Conservation (phyloP, 129 eudicot species). For the Lactuca saligna region DNA sequence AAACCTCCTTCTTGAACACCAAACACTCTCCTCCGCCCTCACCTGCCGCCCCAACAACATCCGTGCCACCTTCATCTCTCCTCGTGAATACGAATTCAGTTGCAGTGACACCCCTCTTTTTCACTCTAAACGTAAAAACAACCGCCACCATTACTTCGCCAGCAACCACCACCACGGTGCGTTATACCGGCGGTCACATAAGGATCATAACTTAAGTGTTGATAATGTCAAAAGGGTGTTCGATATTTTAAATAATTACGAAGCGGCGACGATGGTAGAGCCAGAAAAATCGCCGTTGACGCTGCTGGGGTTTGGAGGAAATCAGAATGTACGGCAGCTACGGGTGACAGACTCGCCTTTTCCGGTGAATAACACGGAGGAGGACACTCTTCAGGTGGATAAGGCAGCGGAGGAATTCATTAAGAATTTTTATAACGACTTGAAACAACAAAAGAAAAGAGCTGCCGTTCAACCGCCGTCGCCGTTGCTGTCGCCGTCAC, state of each 20-base stretch:
- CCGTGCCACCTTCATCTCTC: conserved; percentile 46
- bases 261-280: conserved; percentile 7
- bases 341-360: conserved; percentile 86
- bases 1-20: conserved; percentile 55
- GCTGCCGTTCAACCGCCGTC: conserved; percentile 59
- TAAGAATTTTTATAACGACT: conserved; percentile 58
- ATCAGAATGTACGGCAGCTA: conserved; percentile 53
- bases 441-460: conserved; percentile 52
- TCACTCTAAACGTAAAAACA: conserved; percentile 33
- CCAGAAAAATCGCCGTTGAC: conserved; percentile 45
- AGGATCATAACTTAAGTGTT: conserved; percentile 3
- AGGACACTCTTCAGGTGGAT: conserved; percentile 53
- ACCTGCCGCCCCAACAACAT: conserved; percentile 53
- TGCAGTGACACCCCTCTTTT: conserved; percentile 61
- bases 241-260: conserved; percentile 43
- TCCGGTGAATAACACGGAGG: conserved; percentile 40
- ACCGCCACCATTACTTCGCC: conserved; percentile 23
- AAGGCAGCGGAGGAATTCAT: conserved; percentile 78
- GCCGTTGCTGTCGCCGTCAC: conserved; percentile 31
- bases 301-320: conserved; percentile 61
- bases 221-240: conserved; percentile 41
- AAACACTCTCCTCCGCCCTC: conserved; percentile 39
- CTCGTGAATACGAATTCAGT: conserved; percentile 71
- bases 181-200: neutral
- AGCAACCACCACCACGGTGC: conserved; percentile 14